Evolutionary conservation across 1,284 basidiomycete genomes (phyloP).

Genomic region (Grifola frondosa): DNA sequence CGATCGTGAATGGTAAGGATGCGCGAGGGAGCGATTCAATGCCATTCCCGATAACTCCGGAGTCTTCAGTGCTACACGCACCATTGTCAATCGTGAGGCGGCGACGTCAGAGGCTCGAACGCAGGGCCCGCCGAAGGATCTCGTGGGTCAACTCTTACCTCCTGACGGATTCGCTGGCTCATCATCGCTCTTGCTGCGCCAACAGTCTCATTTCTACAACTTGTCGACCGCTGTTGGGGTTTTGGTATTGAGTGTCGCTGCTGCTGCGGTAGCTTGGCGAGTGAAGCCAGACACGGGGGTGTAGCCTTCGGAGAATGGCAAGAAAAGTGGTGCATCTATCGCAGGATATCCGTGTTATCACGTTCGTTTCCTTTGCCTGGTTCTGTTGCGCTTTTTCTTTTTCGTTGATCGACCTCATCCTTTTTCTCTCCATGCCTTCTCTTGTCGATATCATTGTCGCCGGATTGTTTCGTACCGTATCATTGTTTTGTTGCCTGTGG

Average conservation of each 20-base stretch:
- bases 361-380: too few relatives aligned
- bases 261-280: constrained; percentile 64
- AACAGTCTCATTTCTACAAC: constrained; percentile 15
- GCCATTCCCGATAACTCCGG: constrained; percentile 45
- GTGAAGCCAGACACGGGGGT: constrained; percentile 43
- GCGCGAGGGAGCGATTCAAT: constrained; percentile 20
- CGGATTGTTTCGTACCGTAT: too few relatives aligned
- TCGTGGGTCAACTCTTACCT: constrained; percentile 18
- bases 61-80: constrained; percentile 42
- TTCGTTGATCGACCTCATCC: too few relatives aligned
- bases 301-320: too few relatives aligned
- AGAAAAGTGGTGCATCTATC: too few relatives aligned
- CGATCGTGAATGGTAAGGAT: constrained; percentile 19
- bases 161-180: not conserved
- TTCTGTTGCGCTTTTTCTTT: too few relatives aligned
- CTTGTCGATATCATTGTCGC: too few relatives aligned
- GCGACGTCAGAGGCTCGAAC: constrained; percentile 19
- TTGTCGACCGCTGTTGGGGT: constrained; percentile 53
- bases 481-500: too few relatives aligned
- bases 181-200: constrained; percentile 11
- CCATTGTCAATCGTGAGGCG: constrained; percentile 31
- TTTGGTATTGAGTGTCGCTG: constrained; percentile 56
- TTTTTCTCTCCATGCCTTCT: too few relatives aligned
- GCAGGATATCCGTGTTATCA: too few relatives aligned
- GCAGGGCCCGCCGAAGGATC: constrained; percentile 15